phyloP scores from a whole-genome alignment of 768 basidiomycete species.

The Termitomyces sp. region DNA sequence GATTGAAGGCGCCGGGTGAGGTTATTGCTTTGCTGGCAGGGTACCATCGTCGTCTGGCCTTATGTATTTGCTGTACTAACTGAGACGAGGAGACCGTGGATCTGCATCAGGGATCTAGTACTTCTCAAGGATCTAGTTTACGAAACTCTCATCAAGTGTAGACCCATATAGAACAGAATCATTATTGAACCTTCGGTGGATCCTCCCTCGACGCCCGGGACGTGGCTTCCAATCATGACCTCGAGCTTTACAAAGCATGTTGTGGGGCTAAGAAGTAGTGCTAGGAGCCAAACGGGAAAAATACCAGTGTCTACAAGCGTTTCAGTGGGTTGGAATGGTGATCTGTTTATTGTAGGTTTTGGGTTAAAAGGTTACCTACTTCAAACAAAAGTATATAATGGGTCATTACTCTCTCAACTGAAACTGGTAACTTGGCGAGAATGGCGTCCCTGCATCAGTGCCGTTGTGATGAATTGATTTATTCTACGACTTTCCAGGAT shows the following conservation, averaged over 20 bases:
- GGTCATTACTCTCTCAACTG: not conserved
- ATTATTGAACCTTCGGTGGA: constrained; percentile 9
- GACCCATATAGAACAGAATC: constrained; percentile 7
- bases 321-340: not conserved
- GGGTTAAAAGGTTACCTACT: not conserved
- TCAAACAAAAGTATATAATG: not conserved
- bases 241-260: not conserved
- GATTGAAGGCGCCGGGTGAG: not conserved
- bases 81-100: constrained; percentile 15
- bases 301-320: not conserved
- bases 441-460: not conserved
- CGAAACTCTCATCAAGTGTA: constrained; percentile 3
- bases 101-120: constrained; percentile 8
- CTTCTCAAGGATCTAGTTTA: constrained; percentile 8
- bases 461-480: not conserved
- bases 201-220: constrained; percentile 9
- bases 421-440: not conserved
- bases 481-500: not conserved
- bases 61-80: constrained; percentile 4
- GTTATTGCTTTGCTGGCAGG: constrained; percentile 1
- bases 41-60: not conserved
- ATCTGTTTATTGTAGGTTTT: not conserved
- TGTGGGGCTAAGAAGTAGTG: constrained; percentile 1
- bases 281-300: constrained; percentile 5
- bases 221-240: constrained; percentile 5